Percentiles rank a stretch among this genome's conserved stretches.
These are phyloP conservation scores for Pontederia crassipes DNA, from an alignment of 176 grass and related monocot species.

Conservation along the genomic window DNA sequence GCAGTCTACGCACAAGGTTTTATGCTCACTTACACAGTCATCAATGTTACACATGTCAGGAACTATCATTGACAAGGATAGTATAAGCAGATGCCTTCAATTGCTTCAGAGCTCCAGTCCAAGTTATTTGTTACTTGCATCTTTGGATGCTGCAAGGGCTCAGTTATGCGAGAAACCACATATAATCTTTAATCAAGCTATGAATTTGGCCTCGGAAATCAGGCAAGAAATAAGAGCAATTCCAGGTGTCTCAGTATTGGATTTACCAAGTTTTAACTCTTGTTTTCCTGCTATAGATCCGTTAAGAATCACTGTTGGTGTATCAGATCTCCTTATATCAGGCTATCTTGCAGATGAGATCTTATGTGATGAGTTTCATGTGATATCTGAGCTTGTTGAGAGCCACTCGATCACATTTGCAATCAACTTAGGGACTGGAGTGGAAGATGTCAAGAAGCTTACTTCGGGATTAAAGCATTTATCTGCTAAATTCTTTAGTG, in stretches of 20 bases:
- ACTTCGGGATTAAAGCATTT: constrained; percentile 31
- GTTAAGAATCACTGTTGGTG: constrained; percentile 47
- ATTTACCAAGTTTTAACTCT: constrained; percentile 42
- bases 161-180: constrained; percentile 37
- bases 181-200: constrained; percentile 32
- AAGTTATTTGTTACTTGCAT: constrained; percentile 74
- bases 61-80: constrained; percentile 45
- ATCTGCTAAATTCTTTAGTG: constrained; percentile 36
- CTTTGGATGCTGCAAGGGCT: constrained; percentile 81
- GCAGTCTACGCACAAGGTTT: constrained; percentile 92
- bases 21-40: constrained; percentile 80
- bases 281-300: constrained; percentile 64
- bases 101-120: constrained; percentile 82
- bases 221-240: constrained; percentile 31
- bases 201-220: constrained; percentile 42
- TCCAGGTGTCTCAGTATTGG: constrained; percentile 56
- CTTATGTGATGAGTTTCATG: constrained; percentile 34
- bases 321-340: constrained; percentile 36
- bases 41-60: constrained; percentile 78
- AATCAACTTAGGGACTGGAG: constrained; percentile 59
- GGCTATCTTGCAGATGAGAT: constrained; percentile 51
- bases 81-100: constrained; percentile 60
- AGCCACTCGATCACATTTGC: constrained; percentile 51
- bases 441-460: constrained; percentile 55
- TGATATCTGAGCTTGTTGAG: constrained; percentile 65